These are phyloP conservation scores for Gymnopilus dilepis DNA, from an alignment of 768 basidiomycete genomes.

Conservation along the genomic window DNA sequence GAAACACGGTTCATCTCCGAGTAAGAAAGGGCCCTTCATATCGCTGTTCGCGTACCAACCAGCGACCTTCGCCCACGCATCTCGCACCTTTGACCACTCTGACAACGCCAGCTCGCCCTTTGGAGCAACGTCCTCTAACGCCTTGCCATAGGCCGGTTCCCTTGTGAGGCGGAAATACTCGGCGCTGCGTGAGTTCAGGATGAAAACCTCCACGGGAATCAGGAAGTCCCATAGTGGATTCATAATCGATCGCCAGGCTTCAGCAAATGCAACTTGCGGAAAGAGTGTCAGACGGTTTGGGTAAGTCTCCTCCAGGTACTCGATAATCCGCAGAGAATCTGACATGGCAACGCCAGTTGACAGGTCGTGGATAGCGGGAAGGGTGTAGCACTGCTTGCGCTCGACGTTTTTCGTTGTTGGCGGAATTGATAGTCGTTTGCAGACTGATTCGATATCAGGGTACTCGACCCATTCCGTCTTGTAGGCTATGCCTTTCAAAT, in stretches of 20 bases:
- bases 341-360: slow-evolving; percentile 38
- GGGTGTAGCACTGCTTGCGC: slow-evolving; percentile 41
- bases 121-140: slow-evolving; percentile 16
- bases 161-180: slow-evolving; percentile 21
- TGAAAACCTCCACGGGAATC: neutral
- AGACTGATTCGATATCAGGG: slow-evolving; percentile 44
- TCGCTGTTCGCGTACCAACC: slow-evolving; percentile 14
- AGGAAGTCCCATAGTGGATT: neutral
- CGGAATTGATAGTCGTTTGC: slow-evolving; percentile 38
- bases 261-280: slow-evolving; percentile 19
- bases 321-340: slow-evolving; percentile 49
- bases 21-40: neutral
- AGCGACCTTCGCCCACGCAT: slow-evolving; percentile 17
- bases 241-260: neutral
- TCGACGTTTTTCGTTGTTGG: slow-evolving; percentile 36
- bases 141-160: slow-evolving; percentile 17
- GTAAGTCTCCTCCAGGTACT: slow-evolving; percentile 54
- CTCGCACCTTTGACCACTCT: slow-evolving; percentile 17
- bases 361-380: slow-evolving; percentile 53
- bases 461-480: slow-evolving; percentile 35
- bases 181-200: slow-evolving; percentile 14
- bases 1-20: slow-evolving; percentile 28
- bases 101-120: slow-evolving; percentile 14
- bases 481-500: slow-evolving; percentile 22
- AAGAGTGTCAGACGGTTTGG: slow-evolving; percentile 44